Base-by-base conservation (phyloP, 2,329 filamentous ascomycete genomes). In the Celoporthe dispersa region DNA sequence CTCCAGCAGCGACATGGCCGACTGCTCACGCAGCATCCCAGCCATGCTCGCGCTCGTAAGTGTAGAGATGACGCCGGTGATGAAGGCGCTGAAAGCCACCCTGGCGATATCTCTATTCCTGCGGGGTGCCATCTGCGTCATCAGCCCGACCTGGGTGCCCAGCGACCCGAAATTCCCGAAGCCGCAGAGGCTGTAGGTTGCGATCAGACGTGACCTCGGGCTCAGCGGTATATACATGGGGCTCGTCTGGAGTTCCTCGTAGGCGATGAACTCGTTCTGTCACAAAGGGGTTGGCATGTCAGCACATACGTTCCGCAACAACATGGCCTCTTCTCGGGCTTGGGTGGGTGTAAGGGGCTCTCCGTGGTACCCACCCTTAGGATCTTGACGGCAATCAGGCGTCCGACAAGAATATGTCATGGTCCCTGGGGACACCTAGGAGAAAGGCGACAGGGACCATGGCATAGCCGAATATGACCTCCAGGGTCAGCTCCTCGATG, bases 141-240 rank as follows among this genome's bases (percentile, higher is more conserved):
- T 86, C 70, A 97, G 93, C 83, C 94, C 94, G 72, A 97, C 96
- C 81, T 97, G 94, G 68, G 94, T 95, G 78, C 94, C 94, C 63
- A 97, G 87, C 39, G 93, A 95, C 67, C 92, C 92, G 75, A 97
- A 91, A 83, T 97, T 97, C 73, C 93, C 94, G 78, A 94, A 94
- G 35, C 89, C 89, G 80, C 93, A 97, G 73, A 94, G 87, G 28
- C 92, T 92, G 78, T 97, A 97, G 65, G 93, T 97, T 61, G 91
- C 92, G 77, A 97, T 97, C 74, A 97, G 86, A 61, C 86, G 86
- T 33, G 93, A 93, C 67, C 94, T 92, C 22, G 87, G 82, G 39
- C 88, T 89, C 72, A 97, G 85, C 37, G 78, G 73, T 67, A 81
- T 80, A 79, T 92, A 94, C 0, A 79, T 78, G 1, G 81, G 76